A percentile compares a stretch with the other conserved stretches of the same genome.
Conservation (phyloP, 108 stramenopile species). For the Thalassiosira profunda region DNA sequence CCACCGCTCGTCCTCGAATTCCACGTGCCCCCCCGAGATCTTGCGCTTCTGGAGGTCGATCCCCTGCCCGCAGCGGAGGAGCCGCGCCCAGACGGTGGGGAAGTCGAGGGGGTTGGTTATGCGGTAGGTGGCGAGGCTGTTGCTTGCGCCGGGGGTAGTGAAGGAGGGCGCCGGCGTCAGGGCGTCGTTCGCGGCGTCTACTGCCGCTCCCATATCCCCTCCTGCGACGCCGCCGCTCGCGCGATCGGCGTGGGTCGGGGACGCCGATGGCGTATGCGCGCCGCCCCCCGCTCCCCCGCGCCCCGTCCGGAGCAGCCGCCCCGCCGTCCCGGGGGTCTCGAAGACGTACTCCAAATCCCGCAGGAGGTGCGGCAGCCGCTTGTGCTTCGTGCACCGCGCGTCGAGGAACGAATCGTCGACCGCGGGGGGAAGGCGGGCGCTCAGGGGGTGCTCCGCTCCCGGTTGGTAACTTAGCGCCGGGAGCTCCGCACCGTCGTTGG, state of each 20-base stretch:
- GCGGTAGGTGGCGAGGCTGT: conserved; percentile 41
- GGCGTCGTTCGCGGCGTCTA: conserved; percentile 20
- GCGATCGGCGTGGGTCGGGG: conserved; percentile 14
- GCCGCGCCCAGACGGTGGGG: conserved; percentile 72
- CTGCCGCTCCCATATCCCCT: too few relatives aligned
- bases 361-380: conserved; percentile 84
- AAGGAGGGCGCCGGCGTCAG: conserved; percentile 38
- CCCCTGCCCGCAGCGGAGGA: conserved; percentile 83
- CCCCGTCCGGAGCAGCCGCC: conserved; percentile 64
- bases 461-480: conserved; percentile 64
- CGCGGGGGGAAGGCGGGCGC: conserved; percentile 76
- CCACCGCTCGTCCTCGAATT: conserved; percentile 90
- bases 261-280: conserved; percentile 12
- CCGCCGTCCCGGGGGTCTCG: conserved; percentile 88
- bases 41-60: conserved; percentile 91
- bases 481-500: conserved; percentile 47
- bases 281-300: too few relatives aligned
- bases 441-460: conserved; percentile 78
- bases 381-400: conserved; percentile 83
- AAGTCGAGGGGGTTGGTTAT: conserved; percentile 71
- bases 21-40: conserved; percentile 88
- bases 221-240: too few relatives aligned
- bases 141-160: conserved; percentile 2
- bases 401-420: conserved; percentile 91
- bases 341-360: conserved; percentile 93